phyloP scores from a whole-genome alignment of 1,284 basidiomycete species.

The Agaricales sp. region DNA sequence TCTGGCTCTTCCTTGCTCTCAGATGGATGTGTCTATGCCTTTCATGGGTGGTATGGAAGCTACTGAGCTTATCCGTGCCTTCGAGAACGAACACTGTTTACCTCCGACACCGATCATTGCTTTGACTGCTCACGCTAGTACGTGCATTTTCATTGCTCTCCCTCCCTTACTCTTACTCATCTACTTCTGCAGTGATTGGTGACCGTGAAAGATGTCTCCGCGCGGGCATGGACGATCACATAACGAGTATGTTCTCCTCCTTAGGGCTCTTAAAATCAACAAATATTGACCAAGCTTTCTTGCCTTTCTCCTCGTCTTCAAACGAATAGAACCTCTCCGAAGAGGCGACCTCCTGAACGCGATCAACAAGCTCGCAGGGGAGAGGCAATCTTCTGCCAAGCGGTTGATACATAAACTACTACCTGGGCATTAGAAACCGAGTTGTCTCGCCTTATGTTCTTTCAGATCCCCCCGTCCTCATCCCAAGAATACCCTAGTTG shows the following conservation, averaged over 20 bases:
- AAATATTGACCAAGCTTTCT: slow-evolving; percentile 11
- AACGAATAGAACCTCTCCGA: slow-evolving; percentile 57
- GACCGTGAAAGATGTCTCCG: slow-evolving; percentile 89
- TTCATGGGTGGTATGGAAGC: slow-evolving; percentile 95
- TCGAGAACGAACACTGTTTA: slow-evolving; percentile 69
- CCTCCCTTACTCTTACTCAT: slow-evolving; percentile 9
- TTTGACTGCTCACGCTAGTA: slow-evolving; percentile 85
- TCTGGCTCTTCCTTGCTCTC: slow-evolving; percentile 7
- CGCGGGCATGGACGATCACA: slow-evolving; percentile 79
- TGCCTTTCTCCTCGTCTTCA: too few relatives aligned
- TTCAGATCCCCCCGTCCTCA: too few relatives aligned
- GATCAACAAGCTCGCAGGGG: slow-evolving; percentile 61
- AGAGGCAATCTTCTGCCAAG: slow-evolving; percentile 10
- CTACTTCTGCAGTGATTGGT: slow-evolving; percentile 69
- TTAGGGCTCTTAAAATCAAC: neutral
- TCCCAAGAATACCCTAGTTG: too few relatives aligned
- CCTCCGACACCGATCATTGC: slow-evolving; percentile 89
- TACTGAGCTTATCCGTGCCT: slow-evolving; percentile 71
- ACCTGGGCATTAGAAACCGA: neutral
- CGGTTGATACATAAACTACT: neutral
- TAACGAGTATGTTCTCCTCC: slow-evolving; percentile 50
- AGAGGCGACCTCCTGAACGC: slow-evolving; percentile 68
- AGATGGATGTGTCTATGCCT: slow-evolving; percentile 99
- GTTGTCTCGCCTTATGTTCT: too few relatives aligned
- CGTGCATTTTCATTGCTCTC: slow-evolving; percentile 21